A percentile compares a stretch with the other conserved stretches of the same genome.
phyloP scores from a whole-genome alignment of 805 yeast genomes.

The Candida dajiaensis region DNA sequence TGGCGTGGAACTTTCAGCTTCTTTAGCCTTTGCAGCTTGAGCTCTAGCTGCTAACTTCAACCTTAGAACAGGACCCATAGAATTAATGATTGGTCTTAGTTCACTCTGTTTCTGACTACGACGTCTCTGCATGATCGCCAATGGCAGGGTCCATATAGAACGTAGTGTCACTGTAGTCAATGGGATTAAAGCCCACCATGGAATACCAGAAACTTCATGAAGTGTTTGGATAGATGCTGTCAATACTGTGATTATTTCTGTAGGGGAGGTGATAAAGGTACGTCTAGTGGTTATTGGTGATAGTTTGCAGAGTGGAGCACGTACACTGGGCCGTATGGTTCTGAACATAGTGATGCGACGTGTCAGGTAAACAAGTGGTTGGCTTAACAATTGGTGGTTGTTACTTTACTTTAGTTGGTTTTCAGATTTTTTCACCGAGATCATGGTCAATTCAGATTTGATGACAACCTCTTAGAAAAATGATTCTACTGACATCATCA shows the following conservation, averaged over 20 bases:
- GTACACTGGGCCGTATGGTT: not conserved
- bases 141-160: slow-evolving; percentile 64
- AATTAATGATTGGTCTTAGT: slow-evolving; percentile 63
- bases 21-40: slow-evolving; percentile 19
- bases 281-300: slow-evolving; percentile 1
- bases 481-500: too few relatives aligned
- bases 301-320: not conserved
- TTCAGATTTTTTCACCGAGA: not conserved
- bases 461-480: too few relatives aligned
- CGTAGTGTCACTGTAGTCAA: slow-evolving; percentile 62
- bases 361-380: too few relatives aligned
- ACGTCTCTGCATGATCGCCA: slow-evolving; percentile 67
- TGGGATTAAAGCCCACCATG: slow-evolving; percentile 85
- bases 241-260: slow-evolving; percentile 11
- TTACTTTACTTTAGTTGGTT: not conserved
- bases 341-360: not conserved
- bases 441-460: not conserved
- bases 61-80: slow-evolving; percentile 71
- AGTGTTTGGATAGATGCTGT: slow-evolving; percentile 35
- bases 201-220: slow-evolving; percentile 56
- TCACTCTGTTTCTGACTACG: slow-evolving; percentile 66
- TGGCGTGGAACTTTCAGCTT: slow-evolving; percentile 23
- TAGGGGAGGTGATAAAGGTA: slow-evolving; percentile 9
- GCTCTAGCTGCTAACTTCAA: slow-evolving; percentile 38
- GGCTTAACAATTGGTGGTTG: too few relatives aligned